phyloP scores from a whole-genome alignment of 1,284 basidiomycete species.

The Trametes versicolor region DNA sequence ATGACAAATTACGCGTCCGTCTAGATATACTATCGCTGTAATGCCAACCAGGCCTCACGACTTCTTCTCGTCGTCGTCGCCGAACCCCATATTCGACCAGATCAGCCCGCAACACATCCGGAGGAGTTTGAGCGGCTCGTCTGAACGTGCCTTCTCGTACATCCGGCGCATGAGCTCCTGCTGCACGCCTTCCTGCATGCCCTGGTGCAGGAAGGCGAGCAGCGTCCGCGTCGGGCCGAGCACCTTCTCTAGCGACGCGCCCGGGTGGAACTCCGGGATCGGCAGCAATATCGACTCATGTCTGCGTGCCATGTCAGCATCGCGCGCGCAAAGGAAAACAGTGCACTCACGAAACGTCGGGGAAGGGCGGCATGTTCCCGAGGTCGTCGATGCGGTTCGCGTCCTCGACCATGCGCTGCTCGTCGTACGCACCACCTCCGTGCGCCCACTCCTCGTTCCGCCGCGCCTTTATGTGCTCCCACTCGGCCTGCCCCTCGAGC shows the following conservation, averaged over 20 bases:
- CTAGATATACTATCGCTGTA: background rate
- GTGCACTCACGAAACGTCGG: conserved; percentile 40
- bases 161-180: conserved; percentile 39
- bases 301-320: background rate
- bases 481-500: conserved; percentile 58
- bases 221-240: conserved; percentile 43
- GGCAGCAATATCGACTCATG: conserved; percentile 25
- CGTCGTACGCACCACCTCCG: conserved; percentile 13
- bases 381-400: conserved; percentile 28
- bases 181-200: conserved; percentile 41
- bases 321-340: background rate
- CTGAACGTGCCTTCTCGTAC: conserved; percentile 44
- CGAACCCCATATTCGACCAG: conserved; percentile 40
- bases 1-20: background rate
- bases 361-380: conserved; percentile 36
- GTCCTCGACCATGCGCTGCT: conserved; percentile 18
- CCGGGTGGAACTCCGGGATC: conserved; percentile 38
- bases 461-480: conserved; percentile 52
- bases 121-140: conserved; percentile 44
- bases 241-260: conserved; percentile 37
- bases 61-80: conserved; percentile 23
- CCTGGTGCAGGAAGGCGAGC: conserved; percentile 41
- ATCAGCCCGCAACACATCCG: conserved; percentile 41
- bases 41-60: background rate
- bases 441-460: conserved; percentile 54